Evolutionary conservation across 148 eudicot species (phyloP), one percentile per base, ranked within the genome.

Genomic region (Rhododendron williamsianum): DNA sequence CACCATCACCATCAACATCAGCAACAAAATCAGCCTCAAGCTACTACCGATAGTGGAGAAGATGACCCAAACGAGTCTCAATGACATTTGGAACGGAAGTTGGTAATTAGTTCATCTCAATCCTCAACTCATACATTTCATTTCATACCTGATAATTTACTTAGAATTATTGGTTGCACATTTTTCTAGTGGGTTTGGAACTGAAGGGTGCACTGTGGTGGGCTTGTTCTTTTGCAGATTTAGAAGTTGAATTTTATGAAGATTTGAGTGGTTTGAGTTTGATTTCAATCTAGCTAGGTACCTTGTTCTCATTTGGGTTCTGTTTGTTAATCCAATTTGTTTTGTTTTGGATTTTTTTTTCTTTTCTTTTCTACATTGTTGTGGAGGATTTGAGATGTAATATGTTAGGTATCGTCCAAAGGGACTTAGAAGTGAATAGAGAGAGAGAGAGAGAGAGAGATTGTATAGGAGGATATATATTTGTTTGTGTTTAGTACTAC

Each of bases 1-100:
- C 89, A 88, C 5, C 87, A 84, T 13, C 91, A 86, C 0, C 90
- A 89, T 1, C 87, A 85, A 0, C 87, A 86, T 3, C 87, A 86
- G 4, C 89, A 87, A 2, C 88, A 88, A 48, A 88, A 84, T 10
- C 91, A 90, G 51, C 77, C 88, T 80, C 93, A 87, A 82, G 84
- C 81, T 56, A 82, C 89, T 41, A 91, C 88, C 41, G 92, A 90
- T 45, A 92, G 93, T 83, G 93, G 88, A 25, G 93, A 91, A 49
- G 93, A 92, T 83, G 92, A 87, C 78, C 91, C 82, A 45, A 89
- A 89, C 27, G 84, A 76, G 69, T 90, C 92, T 43, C 84, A 87
- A 49, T 89, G 56, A 85, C 79, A 30, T 38, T 45, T 67, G 13
- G 76, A 48, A 19, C 48, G 33, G 9, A 43, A 63, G 46, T 78